These are phyloP conservation scores for Tricladium varicosporioides DNA, from an alignment of 2,329 filamentous ascomycete species.

Conservation along the genomic window DNA sequence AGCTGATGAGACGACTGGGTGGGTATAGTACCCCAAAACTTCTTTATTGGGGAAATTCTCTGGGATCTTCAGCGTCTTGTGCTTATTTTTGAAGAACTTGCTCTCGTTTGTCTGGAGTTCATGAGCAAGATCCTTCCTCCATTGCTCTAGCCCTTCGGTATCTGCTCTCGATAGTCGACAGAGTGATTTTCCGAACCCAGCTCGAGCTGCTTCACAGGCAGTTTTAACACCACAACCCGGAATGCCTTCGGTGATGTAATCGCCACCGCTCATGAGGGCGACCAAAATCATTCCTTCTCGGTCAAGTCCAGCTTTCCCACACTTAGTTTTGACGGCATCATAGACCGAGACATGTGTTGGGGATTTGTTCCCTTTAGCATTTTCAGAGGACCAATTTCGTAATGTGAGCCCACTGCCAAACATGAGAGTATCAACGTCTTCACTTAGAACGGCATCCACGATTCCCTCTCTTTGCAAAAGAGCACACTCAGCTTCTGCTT, in stretches of 20 bases:
- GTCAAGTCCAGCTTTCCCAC: constrained; percentile 59
- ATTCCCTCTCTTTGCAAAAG: constrained; percentile 76
- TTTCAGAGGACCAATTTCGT: constrained; percentile 79
- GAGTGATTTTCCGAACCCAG: constrained; percentile 78
- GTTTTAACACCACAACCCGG: constrained; percentile 83
- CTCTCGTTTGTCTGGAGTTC: constrained; percentile 84
- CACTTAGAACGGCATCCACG: constrained; percentile 90
- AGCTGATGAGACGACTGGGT: constrained; percentile 73
- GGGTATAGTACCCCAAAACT: constrained; percentile 81
- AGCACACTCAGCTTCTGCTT: constrained; percentile 95
- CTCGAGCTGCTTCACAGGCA: constrained; percentile 85
- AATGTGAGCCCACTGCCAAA: constrained; percentile 82
- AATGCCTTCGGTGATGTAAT: constrained; percentile 87
- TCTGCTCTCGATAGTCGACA: constrained; percentile 64
- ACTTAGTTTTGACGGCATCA: constrained; percentile 57
- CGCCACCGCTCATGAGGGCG: constrained; percentile 91
- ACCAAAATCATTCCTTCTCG: constrained; percentile 90
- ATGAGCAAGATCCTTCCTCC: constrained; percentile 69
- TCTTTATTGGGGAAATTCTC: constrained; percentile 77
- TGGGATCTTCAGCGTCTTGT: constrained; percentile 72
- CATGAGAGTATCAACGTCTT: constrained; percentile 97
- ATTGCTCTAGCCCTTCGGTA: constrained; percentile 56
- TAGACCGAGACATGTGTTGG: constrained; percentile 89
- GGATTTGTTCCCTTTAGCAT: constrained; percentile 56
- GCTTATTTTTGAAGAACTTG: constrained; percentile 73